phyloP scores from a whole-genome alignment of 192 early-diverging fungal genomes.

The Ramicandelaber brevisporus region DNA sequence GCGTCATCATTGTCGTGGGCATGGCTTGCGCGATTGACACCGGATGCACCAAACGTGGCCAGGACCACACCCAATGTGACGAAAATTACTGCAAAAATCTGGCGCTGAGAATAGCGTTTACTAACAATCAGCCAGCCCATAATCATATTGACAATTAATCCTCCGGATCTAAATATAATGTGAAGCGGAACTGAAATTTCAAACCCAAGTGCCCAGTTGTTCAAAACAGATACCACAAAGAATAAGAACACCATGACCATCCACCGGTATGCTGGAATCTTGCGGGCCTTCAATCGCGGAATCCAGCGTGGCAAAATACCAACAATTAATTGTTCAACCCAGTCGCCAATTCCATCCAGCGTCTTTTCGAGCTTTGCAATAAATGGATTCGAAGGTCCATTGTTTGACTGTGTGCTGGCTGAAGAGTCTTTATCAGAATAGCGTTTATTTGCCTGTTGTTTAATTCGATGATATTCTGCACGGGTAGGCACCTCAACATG shows the following conservation, averaged over 20 bases:
- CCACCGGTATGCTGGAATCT: conserved; percentile 50
- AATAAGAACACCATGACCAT: conserved; percentile 48
- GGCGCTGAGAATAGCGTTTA: conserved; percentile 25
- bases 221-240: conserved; percentile 50
- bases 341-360: no score
- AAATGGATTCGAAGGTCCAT: no score
- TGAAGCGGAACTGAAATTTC: conserved; percentile 68
- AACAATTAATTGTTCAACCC: no score
- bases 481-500: conserved; percentile 18
- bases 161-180: conserved; percentile 70
- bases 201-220: conserved; percentile 59
- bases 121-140: conserved; percentile 33
- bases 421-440: no score
- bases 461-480: not conserved
- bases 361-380: no score
- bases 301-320: no score
- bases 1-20: conserved; percentile 2
- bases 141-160: conserved; percentile 61
- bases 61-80: conserved; percentile 52
- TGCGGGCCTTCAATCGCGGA: conserved; percentile 21
- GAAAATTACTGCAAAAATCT: conserved; percentile 33
- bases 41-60: conserved; percentile 38
- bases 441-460: not conserved
- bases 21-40: conserved; percentile 8
- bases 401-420: no score